A percentile compares a stretch with the other conserved stretches of the same genome.
Conservation (phyloP, 805 yeast species). For the Candida ovalis region DNA sequence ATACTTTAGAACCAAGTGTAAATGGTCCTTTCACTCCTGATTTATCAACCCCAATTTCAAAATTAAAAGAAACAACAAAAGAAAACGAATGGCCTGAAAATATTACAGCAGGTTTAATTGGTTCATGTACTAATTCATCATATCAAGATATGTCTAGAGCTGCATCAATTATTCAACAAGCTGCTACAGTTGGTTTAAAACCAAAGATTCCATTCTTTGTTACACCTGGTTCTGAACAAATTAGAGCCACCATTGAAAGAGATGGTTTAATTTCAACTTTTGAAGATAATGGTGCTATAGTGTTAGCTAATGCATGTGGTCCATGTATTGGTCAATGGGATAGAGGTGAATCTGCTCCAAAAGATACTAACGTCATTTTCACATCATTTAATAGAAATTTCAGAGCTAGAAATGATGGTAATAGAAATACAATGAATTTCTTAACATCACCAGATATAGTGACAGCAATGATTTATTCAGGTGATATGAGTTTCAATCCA, state of each 20-base stretch:
- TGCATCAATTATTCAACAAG: conserved; percentile 87
- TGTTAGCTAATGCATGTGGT: conserved; percentile 97
- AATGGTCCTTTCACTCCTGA: conserved; percentile 99
- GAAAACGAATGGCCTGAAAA: conserved; percentile 90
- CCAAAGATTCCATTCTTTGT: conserved; percentile 90
- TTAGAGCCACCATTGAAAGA: conserved; percentile 96
- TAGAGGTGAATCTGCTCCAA: conserved; percentile 79
- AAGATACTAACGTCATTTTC: conserved; percentile 94
- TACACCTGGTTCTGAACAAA: conserved; percentile 98
- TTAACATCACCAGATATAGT: conserved; percentile 96
- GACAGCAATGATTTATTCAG: conserved; percentile 93
- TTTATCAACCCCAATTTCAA: conserved; percentile 90
- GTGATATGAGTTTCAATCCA: conserved; percentile 96
- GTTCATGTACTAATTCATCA: conserved; percentile 98
- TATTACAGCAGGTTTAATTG: conserved; percentile 92
- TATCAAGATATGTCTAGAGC: conserved; percentile 98
- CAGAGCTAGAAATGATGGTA: conserved; percentile 97
- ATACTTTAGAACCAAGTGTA: conserved; percentile 88
- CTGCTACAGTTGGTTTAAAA: conserved; percentile 85
- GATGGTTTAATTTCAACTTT: conserved; percentile 90
- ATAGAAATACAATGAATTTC: conserved; percentile 95
- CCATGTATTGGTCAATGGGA: conserved; percentile 99
- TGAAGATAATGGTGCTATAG: conserved; percentile 89
- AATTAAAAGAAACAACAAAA: conserved; percentile 78
- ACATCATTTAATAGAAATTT: conserved; percentile 98